Base-by-base conservation (phyloP, 345 rosid genomes). In the Iberis pinnata region DNA sequence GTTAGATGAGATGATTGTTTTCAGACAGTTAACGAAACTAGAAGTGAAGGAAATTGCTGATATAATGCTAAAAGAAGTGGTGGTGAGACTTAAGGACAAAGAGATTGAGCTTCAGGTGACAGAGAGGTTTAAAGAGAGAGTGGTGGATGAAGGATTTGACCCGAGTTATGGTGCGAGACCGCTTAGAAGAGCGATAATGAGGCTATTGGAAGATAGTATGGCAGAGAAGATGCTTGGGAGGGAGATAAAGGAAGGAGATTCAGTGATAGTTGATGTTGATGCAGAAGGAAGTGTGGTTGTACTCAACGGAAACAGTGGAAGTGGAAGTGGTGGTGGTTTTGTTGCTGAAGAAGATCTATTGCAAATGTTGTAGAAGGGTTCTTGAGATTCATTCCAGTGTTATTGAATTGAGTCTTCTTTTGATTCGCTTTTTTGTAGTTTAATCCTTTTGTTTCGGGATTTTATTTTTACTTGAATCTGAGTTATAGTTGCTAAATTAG, bases 151-250 rank as follows among this genome's bases (percentile, higher is more conserved):
- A 79, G 99, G 99, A 10, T 93, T 81, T 27, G 79, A 93, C 45
- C 99, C 97, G 3, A 86, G 95, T 60, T 93, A 93, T 12, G 99
- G 99, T 1, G 99, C 99, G 0, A 81, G 97, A 73, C 97, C 99
- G 41, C 67, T 93, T 45, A 76, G 99, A 73, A 77, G 99, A 68
- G 99, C 97, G 15, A 83, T 93, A 0, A 88, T 86, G 97, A 80
- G 95, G 68, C 83, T 88, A 14, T 70, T 93, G 37, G 99, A 93
- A 64, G 99, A 93, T 67, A 80, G 87, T 61, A 81, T 93, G 99
- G 99, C 97, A 1, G 99, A 93, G 85, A 92, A 92, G 68, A 85
- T 92, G 99, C 97, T 93, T 15, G 76, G 85, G 14, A 70, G 94
- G 58, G 97, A 88, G 55, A 93, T 93, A 61, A 93, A 83, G 52